phyloP scores from a whole-genome alignment of 83 land plant genomes.

The Thuja plicata region DNA sequence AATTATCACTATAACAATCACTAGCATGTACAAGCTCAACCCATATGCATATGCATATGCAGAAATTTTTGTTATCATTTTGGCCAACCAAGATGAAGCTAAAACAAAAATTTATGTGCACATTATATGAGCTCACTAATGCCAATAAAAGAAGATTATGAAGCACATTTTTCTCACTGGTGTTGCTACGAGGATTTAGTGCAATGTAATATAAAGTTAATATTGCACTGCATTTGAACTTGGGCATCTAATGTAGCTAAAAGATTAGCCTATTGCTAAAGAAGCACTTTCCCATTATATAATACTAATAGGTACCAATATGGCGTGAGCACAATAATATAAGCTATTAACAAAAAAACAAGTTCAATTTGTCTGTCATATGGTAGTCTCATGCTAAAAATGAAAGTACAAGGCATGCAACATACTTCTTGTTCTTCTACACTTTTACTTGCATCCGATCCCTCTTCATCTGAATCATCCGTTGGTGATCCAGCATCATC shows the following conservation, averaged over 20 bases:
- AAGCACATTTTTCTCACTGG: neutral
- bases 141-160: neutral
- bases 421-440: slow-evolving; percentile 26
- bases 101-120: neutral
- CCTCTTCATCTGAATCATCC: slow-evolving; percentile 57
- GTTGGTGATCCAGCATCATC: slow-evolving; percentile 69
- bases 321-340: neutral
- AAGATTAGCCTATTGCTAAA: neutral
- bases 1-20: neutral
- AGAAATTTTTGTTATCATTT: neutral
- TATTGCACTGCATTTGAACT: neutral
- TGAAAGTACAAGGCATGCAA: neutral
- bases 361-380: neutral
- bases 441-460: slow-evolving; percentile 48
- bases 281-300: neutral
- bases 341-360: neutral
- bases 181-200: neutral
- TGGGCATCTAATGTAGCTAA: neutral
- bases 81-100: neutral
- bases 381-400: neutral
- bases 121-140: neutral
- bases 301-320: neutral
- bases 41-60: neutral
- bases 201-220: neutral
- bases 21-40: neutral